Conservation (phyloP, 2,329 filamentous ascomycete species). For the Thermothelomyces thermophilus region DNA sequence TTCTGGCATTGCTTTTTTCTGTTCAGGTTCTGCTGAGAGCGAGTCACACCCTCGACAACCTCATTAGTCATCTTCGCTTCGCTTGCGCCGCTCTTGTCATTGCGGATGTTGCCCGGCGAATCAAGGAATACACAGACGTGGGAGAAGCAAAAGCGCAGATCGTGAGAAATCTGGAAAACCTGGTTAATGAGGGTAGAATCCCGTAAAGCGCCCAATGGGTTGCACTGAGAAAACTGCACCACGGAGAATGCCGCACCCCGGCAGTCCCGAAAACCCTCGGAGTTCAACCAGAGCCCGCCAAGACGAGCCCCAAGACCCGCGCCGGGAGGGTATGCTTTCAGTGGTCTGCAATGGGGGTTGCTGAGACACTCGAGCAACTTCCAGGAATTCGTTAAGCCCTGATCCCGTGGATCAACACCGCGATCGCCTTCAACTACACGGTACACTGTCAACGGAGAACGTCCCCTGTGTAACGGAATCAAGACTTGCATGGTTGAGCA, state of each 20-base stretch:
- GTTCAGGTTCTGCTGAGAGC: too few species aligned
- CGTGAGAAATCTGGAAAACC: not conserved
- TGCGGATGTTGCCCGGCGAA: too few species aligned
- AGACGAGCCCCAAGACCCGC: constrained; percentile 5
- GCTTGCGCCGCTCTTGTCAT: too few species aligned
- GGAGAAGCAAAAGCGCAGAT: constrained; percentile 4
- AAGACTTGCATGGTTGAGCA: not conserved
- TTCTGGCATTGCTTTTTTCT: too few species aligned
- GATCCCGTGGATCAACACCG: not conserved
- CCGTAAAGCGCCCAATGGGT: not conserved
- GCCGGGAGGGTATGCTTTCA: constrained; percentile 7
- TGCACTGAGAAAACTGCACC: not conserved
- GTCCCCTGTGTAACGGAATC: not conserved
- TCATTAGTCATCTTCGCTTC: too few species aligned
- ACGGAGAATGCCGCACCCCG: not conserved
- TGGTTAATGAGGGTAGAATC: not conserved
- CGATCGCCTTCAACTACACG: not conserved
- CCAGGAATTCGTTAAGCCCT: not conserved
- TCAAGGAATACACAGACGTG: not conserved
- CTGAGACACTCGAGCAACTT: not conserved
- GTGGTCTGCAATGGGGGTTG: not conserved
- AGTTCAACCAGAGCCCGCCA: not conserved
- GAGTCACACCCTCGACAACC: too few species aligned
- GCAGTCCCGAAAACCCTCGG: constrained; percentile 10
- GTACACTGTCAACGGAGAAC: not conserved